Evolutionary conservation across 2,329 filamentous ascomycete species (phyloP).

Genomic region (Neophaeococcomyces aloes): DNA sequence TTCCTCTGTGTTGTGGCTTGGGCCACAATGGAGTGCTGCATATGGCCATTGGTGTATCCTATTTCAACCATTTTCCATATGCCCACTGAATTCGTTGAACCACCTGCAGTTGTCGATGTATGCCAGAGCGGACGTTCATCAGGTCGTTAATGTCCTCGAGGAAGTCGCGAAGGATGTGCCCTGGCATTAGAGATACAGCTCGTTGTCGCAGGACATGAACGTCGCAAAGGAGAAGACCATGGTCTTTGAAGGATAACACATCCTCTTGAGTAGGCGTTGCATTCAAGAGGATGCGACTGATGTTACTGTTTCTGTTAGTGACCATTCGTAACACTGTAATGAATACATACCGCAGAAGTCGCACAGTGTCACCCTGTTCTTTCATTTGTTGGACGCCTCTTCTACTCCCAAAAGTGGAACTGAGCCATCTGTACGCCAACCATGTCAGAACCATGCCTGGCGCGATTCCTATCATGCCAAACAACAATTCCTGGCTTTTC

Average conservation of each 20-base stretch:
- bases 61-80: slow-evolving; percentile 62
- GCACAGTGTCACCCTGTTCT: slow-evolving; percentile 59
- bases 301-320: slow-evolving; percentile 44
- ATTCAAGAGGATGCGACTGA: slow-evolving; percentile 67
- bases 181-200: slow-evolving; percentile 57
- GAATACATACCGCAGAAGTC: slow-evolving; percentile 62
- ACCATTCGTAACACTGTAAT: too few relatives aligned
- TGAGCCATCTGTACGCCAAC: slow-evolving; percentile 61
- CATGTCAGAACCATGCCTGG: slow-evolving; percentile 83
- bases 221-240: slow-evolving; percentile 81
- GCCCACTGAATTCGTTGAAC: slow-evolving; percentile 81
- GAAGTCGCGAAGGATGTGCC: slow-evolving; percentile 70
- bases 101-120: slow-evolving; percentile 67
- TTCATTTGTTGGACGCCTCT: slow-evolving; percentile 55
- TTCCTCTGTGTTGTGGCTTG: too few relatives aligned
- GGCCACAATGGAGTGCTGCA: not conserved
- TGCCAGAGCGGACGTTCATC: slow-evolving; percentile 64
- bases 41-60: slow-evolving; percentile 7
- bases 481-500: slow-evolving; percentile 93
- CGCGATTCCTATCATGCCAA: slow-evolving; percentile 86
- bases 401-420: slow-evolving; percentile 57
- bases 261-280: slow-evolving; percentile 61
- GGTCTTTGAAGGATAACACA: slow-evolving; percentile 80
- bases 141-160: slow-evolving; percentile 79
- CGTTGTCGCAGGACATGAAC: slow-evolving; percentile 69